Conservation (phyloP, 805 yeast genomes). For the Candida maltosa region DNA sequence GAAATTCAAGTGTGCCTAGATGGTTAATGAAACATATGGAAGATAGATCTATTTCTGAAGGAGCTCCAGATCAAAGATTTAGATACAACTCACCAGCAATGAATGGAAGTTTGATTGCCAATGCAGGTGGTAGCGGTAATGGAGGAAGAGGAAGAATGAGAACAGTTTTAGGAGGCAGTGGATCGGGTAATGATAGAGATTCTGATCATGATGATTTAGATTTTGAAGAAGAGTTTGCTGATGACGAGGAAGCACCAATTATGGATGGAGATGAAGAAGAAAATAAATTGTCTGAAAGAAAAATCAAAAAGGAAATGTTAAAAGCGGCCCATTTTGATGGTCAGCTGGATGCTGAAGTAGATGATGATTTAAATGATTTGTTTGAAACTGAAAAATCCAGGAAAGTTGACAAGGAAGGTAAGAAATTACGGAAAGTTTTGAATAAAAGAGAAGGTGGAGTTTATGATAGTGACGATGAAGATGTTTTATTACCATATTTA, state of each 20-base stretch:
- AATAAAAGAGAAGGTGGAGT: conserved; percentile 85
- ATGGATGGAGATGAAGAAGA: conserved; percentile 96
- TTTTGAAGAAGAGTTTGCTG: conserved; percentile 95
- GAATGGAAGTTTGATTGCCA: conserved; percentile 8
- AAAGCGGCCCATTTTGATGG: conserved; percentile 75
- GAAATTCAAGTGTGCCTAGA: conserved; percentile 73
- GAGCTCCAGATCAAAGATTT: conserved; percentile 43
- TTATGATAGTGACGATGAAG: conserved; percentile 74
- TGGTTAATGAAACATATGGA: conserved; percentile 94
- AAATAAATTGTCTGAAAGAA: conserved; percentile 80
- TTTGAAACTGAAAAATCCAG: conserved; percentile 59
- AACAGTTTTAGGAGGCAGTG: conserved; percentile 42
- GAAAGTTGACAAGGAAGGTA: conserved; percentile 88
- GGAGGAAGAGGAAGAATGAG: conserved; percentile 22
- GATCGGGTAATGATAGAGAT: conserved; percentile 47
- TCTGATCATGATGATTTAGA: conserved; percentile 91
- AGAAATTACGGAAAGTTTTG: conserved; percentile 76
- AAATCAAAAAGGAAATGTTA: conserved; percentile 80
- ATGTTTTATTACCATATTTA: conserved; percentile 67
- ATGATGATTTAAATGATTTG: conserved; percentile 66
- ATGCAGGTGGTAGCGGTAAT: conserved; percentile 1
- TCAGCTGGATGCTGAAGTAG: conserved; percentile 54
- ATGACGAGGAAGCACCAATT: conserved; percentile 98
- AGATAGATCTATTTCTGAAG: conserved; percentile 43
- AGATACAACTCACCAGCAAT: conserved; percentile 19